Percentiles rank a stretch among this genome's conserved stretches.
phyloP scores from a whole-genome alignment of 2,329 filamentous ascomycete species.

The Hymenoscyphus fructigenus region DNA sequence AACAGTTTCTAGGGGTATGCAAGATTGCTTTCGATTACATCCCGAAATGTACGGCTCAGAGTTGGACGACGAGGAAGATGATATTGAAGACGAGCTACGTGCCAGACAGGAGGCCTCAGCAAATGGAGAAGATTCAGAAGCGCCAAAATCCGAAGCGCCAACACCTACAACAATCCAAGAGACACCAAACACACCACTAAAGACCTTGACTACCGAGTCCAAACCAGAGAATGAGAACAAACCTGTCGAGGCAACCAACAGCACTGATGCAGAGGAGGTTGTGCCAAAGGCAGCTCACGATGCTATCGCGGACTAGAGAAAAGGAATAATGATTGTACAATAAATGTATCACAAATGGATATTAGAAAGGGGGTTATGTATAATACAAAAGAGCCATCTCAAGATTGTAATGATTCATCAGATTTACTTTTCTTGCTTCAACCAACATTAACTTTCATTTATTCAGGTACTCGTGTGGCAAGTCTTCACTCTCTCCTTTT shows the following conservation, averaged over 20 bases:
- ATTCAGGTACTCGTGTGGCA: too few relatives aligned
- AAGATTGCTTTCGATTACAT: conserved; percentile 91
- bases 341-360: not conserved
- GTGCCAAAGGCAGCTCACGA: conserved; percentile 6
- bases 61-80: conserved; percentile 73
- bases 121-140: not conserved
- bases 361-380: not conserved
- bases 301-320: not conserved
- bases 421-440: too few relatives aligned
- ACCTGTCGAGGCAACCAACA: not conserved
- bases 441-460: too few relatives aligned
- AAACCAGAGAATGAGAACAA: not conserved
- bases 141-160: not conserved
- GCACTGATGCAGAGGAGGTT: not conserved
- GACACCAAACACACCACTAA: not conserved
- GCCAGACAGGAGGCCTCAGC: conserved; percentile 25
- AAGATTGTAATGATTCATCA: not conserved
- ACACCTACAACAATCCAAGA: not conserved
- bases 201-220: not conserved
- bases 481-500: too few relatives aligned
- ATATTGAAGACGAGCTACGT: conserved; percentile 39
- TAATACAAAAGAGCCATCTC: not conserved
- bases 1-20: conserved; percentile 72
- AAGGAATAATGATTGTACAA: not conserved
- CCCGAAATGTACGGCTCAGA: conserved; percentile 92